Conservation (phyloP, 1,284 basidiomycete genomes). For the Apiotrichum gamsii region DNA sequence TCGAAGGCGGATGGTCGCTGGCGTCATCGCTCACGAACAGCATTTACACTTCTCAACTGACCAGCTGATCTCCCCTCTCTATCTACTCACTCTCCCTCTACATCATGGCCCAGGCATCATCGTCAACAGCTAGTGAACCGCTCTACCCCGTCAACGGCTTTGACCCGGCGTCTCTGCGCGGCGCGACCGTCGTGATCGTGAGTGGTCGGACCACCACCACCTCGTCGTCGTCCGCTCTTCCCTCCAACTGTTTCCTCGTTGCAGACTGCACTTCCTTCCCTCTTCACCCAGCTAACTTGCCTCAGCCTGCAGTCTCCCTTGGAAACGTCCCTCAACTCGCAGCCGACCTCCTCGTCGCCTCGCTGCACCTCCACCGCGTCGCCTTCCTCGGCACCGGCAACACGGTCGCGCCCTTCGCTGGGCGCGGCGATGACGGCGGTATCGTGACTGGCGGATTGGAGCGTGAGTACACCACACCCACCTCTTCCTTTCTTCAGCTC, state of each 20-base stretch:
- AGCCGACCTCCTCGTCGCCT: conserved; percentile 63
- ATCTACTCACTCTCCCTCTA: not conserved
- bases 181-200: conserved; percentile 14
- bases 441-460: conserved; percentile 67
- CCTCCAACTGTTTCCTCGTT: too few species aligned
- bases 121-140: not conserved
- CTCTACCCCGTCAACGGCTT: conserved; percentile 17
- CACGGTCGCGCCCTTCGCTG: conserved; percentile 62
- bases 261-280: too few species aligned
- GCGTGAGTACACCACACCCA: conserved; percentile 56
- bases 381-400: conserved; percentile 57
- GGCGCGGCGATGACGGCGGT: conserved; percentile 57
- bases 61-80: not conserved
- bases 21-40: not conserved
- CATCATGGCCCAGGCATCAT: not conserved
- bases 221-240: too few species aligned
- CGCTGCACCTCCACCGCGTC: conserved; percentile 56
- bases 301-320: conserved; percentile 71
- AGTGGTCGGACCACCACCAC: not conserved
- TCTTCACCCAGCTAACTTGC: too few species aligned
- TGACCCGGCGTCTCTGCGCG: conserved; percentile 2
- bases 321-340: conserved; percentile 73
- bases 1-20: not conserved
- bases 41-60: not conserved
- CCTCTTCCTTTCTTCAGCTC: too few species aligned